Conservation (phyloP, 192 early-diverging fungal species). For the Chytriomyces sp. region DNA sequence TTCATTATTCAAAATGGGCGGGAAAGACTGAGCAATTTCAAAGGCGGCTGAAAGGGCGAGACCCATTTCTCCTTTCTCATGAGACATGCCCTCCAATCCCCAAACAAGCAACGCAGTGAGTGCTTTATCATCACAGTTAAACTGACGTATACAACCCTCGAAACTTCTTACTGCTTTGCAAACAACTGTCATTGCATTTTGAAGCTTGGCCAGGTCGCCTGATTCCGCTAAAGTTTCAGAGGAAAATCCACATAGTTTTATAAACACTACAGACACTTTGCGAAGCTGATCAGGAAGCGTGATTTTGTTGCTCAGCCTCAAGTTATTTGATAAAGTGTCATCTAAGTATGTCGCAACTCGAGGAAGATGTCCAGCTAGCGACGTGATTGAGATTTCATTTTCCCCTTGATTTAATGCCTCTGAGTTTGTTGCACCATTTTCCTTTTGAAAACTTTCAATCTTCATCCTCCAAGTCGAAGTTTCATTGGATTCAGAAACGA, state of each 20-base stretch:
- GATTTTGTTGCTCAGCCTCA: too few species aligned
- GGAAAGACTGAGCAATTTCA: not conserved
- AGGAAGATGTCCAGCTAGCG: too few species aligned
- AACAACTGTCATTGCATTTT: not conserved
- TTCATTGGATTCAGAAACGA: too few species aligned
- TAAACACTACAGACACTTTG: not conserved
- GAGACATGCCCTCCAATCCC: constrained; percentile 3
- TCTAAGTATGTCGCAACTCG: too few species aligned
- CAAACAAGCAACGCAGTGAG: constrained; percentile 13
- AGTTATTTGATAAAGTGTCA: too few species aligned
- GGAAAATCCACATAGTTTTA: not conserved
- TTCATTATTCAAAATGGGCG: not conserved
- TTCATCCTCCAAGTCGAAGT: too few species aligned
- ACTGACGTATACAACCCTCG: constrained; percentile 2
- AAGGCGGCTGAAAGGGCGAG: not conserved
- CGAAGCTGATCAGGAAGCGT: not conserved
- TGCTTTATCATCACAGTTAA: constrained; percentile 13
- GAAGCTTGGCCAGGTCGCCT: not conserved
- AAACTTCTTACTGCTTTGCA: not conserved
- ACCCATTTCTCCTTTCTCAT: not conserved
- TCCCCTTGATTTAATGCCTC: too few species aligned
- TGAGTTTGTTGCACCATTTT: too few species aligned
- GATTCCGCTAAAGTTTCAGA: not conserved
- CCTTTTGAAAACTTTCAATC: too few species aligned
- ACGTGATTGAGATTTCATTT: too few species aligned